These are phyloP conservation scores for Trapa incisa DNA, from an alignment of 345 rosid genomes.

Conservation along the genomic window DNA sequence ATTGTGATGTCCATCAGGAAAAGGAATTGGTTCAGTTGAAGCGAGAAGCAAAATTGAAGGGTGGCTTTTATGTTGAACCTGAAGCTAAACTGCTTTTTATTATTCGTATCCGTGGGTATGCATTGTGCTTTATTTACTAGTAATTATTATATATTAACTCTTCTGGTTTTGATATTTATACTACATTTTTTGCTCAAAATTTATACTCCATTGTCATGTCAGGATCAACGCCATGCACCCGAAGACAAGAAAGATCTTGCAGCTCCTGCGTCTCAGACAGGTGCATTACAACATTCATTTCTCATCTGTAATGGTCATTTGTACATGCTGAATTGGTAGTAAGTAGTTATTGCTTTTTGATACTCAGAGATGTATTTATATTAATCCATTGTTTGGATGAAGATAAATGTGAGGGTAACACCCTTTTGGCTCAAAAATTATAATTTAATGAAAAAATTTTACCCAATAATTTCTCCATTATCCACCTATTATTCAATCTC, in stretches of 20 bases:
- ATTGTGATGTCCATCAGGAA: constrained; percentile 18
- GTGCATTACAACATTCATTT: constrained; percentile 15
- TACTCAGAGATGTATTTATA: not conserved
- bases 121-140: not conserved
- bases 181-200: too few species aligned
- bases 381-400: too few species aligned
- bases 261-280: constrained; percentile 78
- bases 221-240: constrained; percentile 92
- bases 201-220: not conserved
- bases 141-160: too few species aligned
- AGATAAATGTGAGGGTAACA: too few species aligned
- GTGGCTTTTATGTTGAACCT: constrained; percentile 67
- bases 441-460: too few species aligned
- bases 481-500: too few species aligned
- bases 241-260: constrained; percentile 48
- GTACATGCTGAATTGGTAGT: not conserved
- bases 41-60: constrained; percentile 63
- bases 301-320: not conserved
- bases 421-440: too few species aligned
- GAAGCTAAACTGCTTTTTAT: constrained; percentile 64
- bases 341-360: not conserved
- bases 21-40: constrained; percentile 39
- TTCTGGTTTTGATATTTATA: too few species aligned
- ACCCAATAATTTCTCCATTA: too few species aligned
- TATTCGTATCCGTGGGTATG: constrained; percentile 57